Base-by-base conservation (phyloP, 495 filamentous ascomycete species). In the Talaromyces trachyspermus region DNA sequence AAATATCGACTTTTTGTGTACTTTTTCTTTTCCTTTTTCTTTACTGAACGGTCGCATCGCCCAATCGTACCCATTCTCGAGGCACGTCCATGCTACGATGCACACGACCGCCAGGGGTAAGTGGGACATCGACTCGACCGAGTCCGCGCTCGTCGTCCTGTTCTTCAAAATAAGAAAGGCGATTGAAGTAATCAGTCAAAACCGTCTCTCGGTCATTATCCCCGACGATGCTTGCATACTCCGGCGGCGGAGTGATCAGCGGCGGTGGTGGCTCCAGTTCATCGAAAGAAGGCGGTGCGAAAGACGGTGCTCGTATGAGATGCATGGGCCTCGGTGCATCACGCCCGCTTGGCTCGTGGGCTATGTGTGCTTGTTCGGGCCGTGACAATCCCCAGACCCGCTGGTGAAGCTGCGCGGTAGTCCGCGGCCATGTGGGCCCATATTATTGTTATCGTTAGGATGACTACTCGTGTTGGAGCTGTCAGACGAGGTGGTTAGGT, bases 211-310 rank as follows among this genome's bases (percentile, higher is more conserved):
- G 76, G 45, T 81, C 81, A n/a, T 78, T 78, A 46, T 88, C 76
- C 29, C 84, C 85, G n/a, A 95, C 80, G 42, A 97, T 84, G 20
- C 71, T 70, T 14, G 90, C 88, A 52, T 98, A 98, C 43, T 84
- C 81, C 0, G 92, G 92, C 2, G 92, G 92, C 1, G 90, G 90
- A 0, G 89, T 95, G 46, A 87, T 64, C 26, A 92, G 60, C 2
- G 83, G 84, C 37, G 86, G 94, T 2, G 91, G 89, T n/a, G 91
- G 85, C 12, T 82, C 76, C 7, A 95, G 84, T 14, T 85, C 86
- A 48, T 95, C 86, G 54, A 97, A 98, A 0, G 90, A 76, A 0
- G 92, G 92, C 1, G 92, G 92, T 41, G 91, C 89, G 60, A 85
- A 94, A 0, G 87, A 92, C 0, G 94, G 94, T 3, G 75, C 72